Evolutionary conservation across 2,329 filamentous ascomycete genomes (phyloP), one percentile per base, ranked within the genome.

Genomic region (Sclerotiophoma versabilis): DNA sequence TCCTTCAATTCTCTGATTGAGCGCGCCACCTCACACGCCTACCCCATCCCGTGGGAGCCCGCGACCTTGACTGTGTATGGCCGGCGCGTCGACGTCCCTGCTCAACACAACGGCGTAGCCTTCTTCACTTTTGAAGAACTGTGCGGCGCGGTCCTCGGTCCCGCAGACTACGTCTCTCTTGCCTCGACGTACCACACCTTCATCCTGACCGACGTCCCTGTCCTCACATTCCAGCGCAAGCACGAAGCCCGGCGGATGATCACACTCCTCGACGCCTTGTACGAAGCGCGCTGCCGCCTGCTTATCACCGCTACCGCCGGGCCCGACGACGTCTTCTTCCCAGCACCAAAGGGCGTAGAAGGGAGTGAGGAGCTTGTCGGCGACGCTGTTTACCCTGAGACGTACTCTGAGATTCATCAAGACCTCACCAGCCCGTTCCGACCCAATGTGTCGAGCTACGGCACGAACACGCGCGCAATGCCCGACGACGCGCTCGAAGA

Each of bases 201-300:
- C 57, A 85, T 93, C 68, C 79, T 93, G 39, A 87, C 89, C 61
- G 76, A 86, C 17, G 81, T 93, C 1, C 90, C 91, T 0, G 70
- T 89, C 14, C 77, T 95, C 11, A 87, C 84, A 0, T 72, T 87
- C 2, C 75, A 85, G 1, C 86, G 87, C 71, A 93, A 92, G 74
- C 93, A 93, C 70, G 90, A 93, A 76, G 91, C 91, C 1, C 81
- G 90, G 4, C 83, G 91, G 10, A 87, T 95, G 69, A 93, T 93
- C 68, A 93, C 89, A 0, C 80, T 95, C 1, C 82, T 93, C 1
- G 90, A 95, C 67, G 90, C 90, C 0, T 52, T 73, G 52, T 93
- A 93, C 73, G 90, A 93, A 76, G 87, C 89, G n/a, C 83, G 87
- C 7, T 93, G 90, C 73, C 91, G 91, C 63, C 81, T 93, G 9